A percentile compares a stretch with the other conserved stretches of the same genome.
Conservation (phyloP, 371 early-diverging fungal genomes). For the Lichtheimia corymbifera region DNA sequence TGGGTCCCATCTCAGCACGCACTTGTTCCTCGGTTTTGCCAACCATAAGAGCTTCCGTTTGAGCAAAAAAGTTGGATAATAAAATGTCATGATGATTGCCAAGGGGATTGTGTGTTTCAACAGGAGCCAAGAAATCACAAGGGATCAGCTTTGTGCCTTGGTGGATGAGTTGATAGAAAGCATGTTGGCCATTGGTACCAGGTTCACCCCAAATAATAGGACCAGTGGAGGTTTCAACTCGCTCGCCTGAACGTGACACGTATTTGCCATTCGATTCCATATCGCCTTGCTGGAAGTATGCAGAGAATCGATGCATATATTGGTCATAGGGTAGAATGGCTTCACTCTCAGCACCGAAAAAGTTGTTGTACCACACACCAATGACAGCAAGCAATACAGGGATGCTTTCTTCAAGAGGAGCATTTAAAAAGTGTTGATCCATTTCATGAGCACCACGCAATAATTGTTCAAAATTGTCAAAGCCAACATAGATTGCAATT, state of each 20-base stretch:
- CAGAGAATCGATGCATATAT: slow-evolving; percentile 94
- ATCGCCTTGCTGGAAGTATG: slow-evolving; percentile 99
- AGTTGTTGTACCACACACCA: slow-evolving; percentile 98
- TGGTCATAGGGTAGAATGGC: slow-evolving; percentile 98
- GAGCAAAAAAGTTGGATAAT: slow-evolving; percentile 98
- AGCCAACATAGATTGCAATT: slow-evolving; percentile 94
- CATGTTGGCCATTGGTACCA: slow-evolving; percentile 99
- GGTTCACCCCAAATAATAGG: slow-evolving; percentile 99
- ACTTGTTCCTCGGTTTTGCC: slow-evolving; percentile 89
- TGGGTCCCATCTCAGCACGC: slow-evolving; percentile 67
- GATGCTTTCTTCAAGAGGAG: slow-evolving; percentile 90
- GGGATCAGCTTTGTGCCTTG: slow-evolving; percentile 98
- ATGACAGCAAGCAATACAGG: slow-evolving; percentile 91
- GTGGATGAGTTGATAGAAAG: slow-evolving; percentile 99
- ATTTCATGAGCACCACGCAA: slow-evolving; percentile 94
- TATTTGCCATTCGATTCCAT: slow-evolving; percentile 99
- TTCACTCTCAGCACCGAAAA: slow-evolving; percentile 91
- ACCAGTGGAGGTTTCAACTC: slow-evolving; percentile 85
- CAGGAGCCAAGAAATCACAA: slow-evolving; percentile 95
- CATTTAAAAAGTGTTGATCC: slow-evolving; percentile 93
- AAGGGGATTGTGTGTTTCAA: slow-evolving; percentile 85
- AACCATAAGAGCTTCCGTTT: slow-evolving; percentile 96
- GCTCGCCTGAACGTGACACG: slow-evolving; percentile 77
- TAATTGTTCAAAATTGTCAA: slow-evolving; percentile 91
- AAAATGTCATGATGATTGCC: slow-evolving; percentile 92